Evolutionary conservation across 257 asterid species (phyloP), one percentile per base, ranked within the genome.

Genomic region (Henckelia pumila): DNA sequence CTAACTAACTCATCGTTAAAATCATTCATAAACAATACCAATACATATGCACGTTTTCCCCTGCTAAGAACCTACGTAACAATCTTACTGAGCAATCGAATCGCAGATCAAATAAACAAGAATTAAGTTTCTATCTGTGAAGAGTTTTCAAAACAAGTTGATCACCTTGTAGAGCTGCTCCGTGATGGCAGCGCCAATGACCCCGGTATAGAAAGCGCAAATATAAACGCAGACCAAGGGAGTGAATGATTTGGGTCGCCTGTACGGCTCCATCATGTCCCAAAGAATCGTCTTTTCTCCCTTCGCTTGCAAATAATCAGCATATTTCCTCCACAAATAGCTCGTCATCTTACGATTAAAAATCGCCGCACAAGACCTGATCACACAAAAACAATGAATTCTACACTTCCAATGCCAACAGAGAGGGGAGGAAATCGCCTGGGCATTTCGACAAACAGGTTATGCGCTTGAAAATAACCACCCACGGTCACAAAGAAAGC

Each of bases 211-310:
- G 74, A 89, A 92, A 61, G 95, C 95, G 71, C 76, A 84, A 19
- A 88, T 68, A 63, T 92, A 89, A 30, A 86, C 76, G 20, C 87
- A 78, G 64, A 92, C 89, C 11, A 92, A 76, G 4, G 98, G 96
- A 23, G 89, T 83, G 78, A 92, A 92, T 2, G 97, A 79, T 66
- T 80, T 88, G 32, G 98, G 98, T 7, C 94, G 87, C 70, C 83
- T 83, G 75, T 86, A 92, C 3, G 89, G 96, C 66, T 89, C 97
- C 53, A 88, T 81, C 97, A 88, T 89, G 79, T 92, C 95, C 98
- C 98, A 92, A 0, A 92, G 84, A 70, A 89, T 75, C 9, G 87
- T 88, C 76, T 78, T 92, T 75, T 89, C 90, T 95, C 97, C 86
- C 72, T 83, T 92, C 25, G 81, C 76, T 71, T 81, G 76, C 71